phyloP scores from a whole-genome alignment of 441 rosid species.

The Eruca vesicaria region DNA sequence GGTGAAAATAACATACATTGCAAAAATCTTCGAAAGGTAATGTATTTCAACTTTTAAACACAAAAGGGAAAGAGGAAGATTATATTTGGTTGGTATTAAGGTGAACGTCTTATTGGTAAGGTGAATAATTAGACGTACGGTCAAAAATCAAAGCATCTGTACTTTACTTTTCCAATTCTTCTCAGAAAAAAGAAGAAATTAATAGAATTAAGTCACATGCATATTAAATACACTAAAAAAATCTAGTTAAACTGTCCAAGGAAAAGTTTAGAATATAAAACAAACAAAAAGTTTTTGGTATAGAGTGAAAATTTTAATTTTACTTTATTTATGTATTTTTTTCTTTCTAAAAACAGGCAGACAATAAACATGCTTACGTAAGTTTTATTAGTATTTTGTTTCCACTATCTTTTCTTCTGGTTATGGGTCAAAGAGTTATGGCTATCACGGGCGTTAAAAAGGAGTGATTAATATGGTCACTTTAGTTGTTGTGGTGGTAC shows the following conservation, averaged over 20 bases:
- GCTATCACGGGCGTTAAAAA: background rate
- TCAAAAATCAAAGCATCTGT: slow-evolving; percentile 14
- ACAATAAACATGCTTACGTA: background rate
- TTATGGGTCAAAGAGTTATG: background rate
- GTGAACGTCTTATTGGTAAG: background rate
- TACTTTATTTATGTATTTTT: background rate
- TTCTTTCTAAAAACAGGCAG: background rate
- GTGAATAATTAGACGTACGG: slow-evolving; percentile 3
- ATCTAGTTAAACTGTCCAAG: background rate
- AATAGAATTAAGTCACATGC: slow-evolving; percentile 22
- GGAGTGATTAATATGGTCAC: background rate
- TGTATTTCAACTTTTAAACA: background rate
- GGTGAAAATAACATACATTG: background rate
- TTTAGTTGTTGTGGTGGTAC: background rate
- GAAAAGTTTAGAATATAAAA: background rate
- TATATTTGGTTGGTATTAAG: slow-evolving; percentile 12
- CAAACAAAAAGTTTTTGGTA: background rate
- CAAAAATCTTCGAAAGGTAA: background rate
- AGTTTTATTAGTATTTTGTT: background rate
- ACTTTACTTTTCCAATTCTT: background rate
- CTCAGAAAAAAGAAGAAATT: background rate
- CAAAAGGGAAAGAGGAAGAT: background rate
- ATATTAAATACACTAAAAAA: slow-evolving; percentile 6
- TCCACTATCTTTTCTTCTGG: background rate
- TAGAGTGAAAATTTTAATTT: background rate